Base-by-base conservation (phyloP, 2,329 filamentous ascomycete genomes). In the Moelleriella libera region DNA sequence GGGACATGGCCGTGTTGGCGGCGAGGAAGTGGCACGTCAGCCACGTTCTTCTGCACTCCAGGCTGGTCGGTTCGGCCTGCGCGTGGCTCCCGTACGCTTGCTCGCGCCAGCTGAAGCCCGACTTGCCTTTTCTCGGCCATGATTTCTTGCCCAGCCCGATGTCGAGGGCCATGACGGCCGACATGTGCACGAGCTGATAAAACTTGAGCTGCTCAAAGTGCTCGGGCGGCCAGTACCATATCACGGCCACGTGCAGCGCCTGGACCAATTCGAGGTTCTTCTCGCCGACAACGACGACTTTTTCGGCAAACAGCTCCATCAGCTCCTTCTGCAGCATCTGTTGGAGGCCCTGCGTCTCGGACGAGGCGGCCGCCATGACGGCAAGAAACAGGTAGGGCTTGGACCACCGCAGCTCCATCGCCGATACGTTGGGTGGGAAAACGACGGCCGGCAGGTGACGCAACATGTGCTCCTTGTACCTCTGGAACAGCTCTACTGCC, bases 191-290 rank as follows among this genome's bases (percentile, higher is more conserved):
- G 53, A 92, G 75, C 66, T 90, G 85, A 65, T 92, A 94, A 61
- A 92, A 94, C 60, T 92, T 92, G 58, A 90, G 78, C 64, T 92
- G 84, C 57, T 94, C 86, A 50, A 85, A 85, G 55, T 85, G 76
- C 54, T 90, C 82, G 0, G 88, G 88, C 12, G 87, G 86, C 61
- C 80, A 81, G 61, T 94, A 94, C 85, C 88, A 94, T 21, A 88
- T 75, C n/a, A 82, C 79, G 6, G 79, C 72, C 4, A 94, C 69
- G 49, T 86, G 75, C 41, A 94, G 67, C 2, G 85, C 78, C 64
- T 95, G 88, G 7, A 94, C 78, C 6, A 94, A 69, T 62, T 94
- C 88, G 14, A 95, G 65, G 37, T 78, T 86, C 68, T 94, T 94
- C 55, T 88, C 81, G 10, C 85, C 87, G 6, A 77, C 75, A 31